Evolutionary conservation across 2,329 filamentous ascomycete genomes (phyloP).

Genomic region (Diaporthe sp.): DNA sequence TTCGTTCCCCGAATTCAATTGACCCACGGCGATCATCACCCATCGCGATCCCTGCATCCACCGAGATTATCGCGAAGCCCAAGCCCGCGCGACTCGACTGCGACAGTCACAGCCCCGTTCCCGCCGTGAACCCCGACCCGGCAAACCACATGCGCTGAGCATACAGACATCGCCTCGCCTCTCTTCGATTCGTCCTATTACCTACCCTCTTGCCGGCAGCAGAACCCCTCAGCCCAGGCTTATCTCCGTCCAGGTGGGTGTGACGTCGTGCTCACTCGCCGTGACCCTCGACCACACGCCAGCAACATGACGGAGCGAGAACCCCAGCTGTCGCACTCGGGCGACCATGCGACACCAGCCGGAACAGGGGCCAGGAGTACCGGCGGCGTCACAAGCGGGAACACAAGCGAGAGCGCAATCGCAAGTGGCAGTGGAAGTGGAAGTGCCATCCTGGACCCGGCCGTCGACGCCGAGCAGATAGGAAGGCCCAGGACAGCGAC

Average conservation of each 20-base stretch:
- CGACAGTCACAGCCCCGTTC: background rate
- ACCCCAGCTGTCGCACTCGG: constrained; percentile 13
- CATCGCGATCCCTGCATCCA: background rate
- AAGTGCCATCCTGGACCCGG: constrained; percentile 26
- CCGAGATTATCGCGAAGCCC: constrained; percentile 1
- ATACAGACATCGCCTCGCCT: background rate
- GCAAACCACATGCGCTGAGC: constrained; percentile 20
- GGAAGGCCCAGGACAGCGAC: constrained; percentile 57
- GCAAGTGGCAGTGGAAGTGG: background rate
- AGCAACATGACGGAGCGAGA: constrained; percentile 22
- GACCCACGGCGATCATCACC: constrained; percentile 11
- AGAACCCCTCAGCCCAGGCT: background rate
- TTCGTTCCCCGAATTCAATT: constrained; percentile 9
- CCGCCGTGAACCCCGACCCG: background rate
- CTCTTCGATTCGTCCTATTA: background rate
- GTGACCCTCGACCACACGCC: background rate
- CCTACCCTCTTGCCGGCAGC: background rate
- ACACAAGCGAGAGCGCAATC: background rate
- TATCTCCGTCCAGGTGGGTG: background rate
- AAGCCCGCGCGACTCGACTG: constrained; percentile 9
- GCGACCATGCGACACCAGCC: constrained; percentile 6
- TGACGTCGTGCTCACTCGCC: background rate
- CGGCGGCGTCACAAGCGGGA: background rate
- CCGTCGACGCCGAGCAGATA: constrained; percentile 37
- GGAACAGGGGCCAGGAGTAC: background rate